Conservation (phyloP, 1,139 yeast species). For the Eremothecium cymbalariae region DNA sequence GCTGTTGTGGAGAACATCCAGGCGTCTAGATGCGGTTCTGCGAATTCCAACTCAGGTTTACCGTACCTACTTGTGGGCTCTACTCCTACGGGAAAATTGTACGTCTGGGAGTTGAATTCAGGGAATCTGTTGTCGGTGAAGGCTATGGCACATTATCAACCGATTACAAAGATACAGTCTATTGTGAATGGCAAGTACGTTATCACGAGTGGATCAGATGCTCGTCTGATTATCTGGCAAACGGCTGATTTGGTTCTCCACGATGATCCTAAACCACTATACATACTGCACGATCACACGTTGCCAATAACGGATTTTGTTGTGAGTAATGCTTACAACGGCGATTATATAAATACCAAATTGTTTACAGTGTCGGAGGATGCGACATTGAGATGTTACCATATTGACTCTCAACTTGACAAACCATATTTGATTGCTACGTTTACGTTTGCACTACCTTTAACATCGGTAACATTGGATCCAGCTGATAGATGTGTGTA, state of each 20-base stretch:
- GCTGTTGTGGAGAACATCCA: constrained; percentile 25
- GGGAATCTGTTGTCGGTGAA: constrained; percentile 66
- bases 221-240: constrained; percentile 72
- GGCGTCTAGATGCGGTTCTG: neutral
- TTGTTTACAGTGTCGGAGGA: constrained; percentile 69
- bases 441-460: constrained; percentile 53
- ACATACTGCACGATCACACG: constrained; percentile 64
- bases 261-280: constrained; percentile 38
- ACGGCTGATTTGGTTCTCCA: constrained; percentile 45
- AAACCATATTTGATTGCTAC: constrained; percentile 48
- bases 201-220: constrained; percentile 73
- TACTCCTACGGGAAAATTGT: constrained; percentile 54
- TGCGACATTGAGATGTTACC: constrained; percentile 63
- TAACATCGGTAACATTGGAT: constrained; percentile 59
- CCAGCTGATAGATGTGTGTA: constrained; percentile 74
- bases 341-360: constrained; percentile 37
- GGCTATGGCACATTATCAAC: constrained; percentile 76
- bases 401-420: constrained; percentile 30
- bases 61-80: constrained; percentile 64
- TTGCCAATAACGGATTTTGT: constrained; percentile 60
- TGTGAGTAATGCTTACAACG: constrained; percentile 25
- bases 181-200: constrained; percentile 60
- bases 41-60: constrained; percentile 18
- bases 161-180: constrained; percentile 50
- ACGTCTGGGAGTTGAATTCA: constrained; percentile 79